phyloP scores from a whole-genome alignment of 2,329 filamentous ascomycete genomes.

The Penicillium sp. region DNA sequence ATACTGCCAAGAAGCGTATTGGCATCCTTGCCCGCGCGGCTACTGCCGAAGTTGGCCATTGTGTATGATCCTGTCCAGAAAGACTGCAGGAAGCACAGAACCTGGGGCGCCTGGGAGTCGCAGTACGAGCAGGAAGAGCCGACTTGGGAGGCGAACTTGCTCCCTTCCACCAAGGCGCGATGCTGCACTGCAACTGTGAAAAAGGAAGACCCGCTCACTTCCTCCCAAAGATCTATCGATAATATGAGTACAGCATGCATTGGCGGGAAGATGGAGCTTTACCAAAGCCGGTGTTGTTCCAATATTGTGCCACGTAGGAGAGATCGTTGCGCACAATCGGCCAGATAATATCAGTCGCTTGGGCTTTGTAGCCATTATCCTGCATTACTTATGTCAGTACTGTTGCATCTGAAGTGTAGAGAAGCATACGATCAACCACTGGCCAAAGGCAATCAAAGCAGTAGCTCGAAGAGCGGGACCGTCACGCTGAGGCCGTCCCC shows the following conservation, averaged over 20 bases:
- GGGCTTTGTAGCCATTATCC: constrained; percentile 52
- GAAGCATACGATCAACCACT: constrained; percentile 56
- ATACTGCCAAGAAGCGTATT: constrained; percentile 59
- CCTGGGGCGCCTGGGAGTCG: constrained; percentile 59
- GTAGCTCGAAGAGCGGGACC: constrained; percentile 72
- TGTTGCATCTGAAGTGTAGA: not conserved
- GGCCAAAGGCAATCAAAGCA: constrained; percentile 65
- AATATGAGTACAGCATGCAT: not conserved
- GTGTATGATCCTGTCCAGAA: constrained; percentile 66
- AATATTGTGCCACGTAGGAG: constrained; percentile 55
- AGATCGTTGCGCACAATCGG: constrained; percentile 72
- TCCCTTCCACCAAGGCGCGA: constrained; percentile 57
- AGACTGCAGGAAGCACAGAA: constrained; percentile 67
- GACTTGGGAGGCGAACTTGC: constrained; percentile 58
- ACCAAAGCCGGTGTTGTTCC: constrained; percentile 57
- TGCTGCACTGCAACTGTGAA: constrained; percentile 69
- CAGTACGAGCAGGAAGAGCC: constrained; percentile 58
- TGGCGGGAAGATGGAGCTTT: not conserved
- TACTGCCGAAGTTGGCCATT: constrained; percentile 60
- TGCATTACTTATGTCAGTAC: constrained; percentile 9
- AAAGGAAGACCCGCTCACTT: constrained; percentile 70
- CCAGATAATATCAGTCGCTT: constrained; percentile 58
- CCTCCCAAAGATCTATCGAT: constrained; percentile 68
- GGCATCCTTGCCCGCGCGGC: constrained; percentile 64
- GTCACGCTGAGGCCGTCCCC: constrained; percentile 76